Conservation (phyloP, 176 grass and related monocot species). For the Dendrocalamus sinicus region DNA sequence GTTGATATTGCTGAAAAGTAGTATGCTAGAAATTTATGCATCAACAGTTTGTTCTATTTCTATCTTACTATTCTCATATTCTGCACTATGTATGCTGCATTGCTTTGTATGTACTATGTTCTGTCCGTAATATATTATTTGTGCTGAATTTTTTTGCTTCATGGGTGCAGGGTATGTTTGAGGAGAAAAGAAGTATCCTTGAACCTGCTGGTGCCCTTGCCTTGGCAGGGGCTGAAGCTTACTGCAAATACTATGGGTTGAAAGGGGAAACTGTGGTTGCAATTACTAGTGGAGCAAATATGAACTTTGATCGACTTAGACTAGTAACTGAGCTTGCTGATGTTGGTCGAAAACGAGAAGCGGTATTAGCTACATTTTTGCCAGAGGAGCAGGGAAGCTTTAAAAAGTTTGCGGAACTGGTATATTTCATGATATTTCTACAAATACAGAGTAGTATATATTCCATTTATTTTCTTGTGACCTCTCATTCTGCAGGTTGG, state of each 20-base stretch:
- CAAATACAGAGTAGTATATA: constrained; percentile 19
- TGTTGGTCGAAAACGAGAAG: constrained; percentile 89
- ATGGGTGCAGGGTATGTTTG: constrained; percentile 91
- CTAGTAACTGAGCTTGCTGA: constrained; percentile 95
- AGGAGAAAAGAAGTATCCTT: constrained; percentile 98
- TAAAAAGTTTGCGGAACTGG: constrained; percentile 84
- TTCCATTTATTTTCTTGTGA: constrained; percentile 26
- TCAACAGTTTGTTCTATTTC: background rate
- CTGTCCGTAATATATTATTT: background rate
- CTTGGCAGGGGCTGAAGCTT: constrained; percentile 90
- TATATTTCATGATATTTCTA: constrained; percentile 44
- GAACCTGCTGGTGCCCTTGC: constrained; percentile 95
- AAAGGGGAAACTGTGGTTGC: constrained; percentile 90
- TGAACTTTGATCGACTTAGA: constrained; percentile 96
- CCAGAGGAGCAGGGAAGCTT: constrained; percentile 87
- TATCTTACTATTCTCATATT: background rate
- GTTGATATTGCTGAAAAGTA: constrained; percentile 4
- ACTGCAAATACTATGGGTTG: constrained; percentile 89
- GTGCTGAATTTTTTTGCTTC: constrained; percentile 39
- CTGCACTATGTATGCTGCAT: background rate
- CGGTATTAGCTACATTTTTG: constrained; percentile 83
- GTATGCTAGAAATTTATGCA: background rate
- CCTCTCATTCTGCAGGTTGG: constrained; percentile 71
- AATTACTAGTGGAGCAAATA: constrained; percentile 96
- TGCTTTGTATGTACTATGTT: background rate